Evolutionary conservation across 2,329 filamentous ascomycete species (phyloP).

Genomic region (Tolypocladium endophyticum): DNA sequence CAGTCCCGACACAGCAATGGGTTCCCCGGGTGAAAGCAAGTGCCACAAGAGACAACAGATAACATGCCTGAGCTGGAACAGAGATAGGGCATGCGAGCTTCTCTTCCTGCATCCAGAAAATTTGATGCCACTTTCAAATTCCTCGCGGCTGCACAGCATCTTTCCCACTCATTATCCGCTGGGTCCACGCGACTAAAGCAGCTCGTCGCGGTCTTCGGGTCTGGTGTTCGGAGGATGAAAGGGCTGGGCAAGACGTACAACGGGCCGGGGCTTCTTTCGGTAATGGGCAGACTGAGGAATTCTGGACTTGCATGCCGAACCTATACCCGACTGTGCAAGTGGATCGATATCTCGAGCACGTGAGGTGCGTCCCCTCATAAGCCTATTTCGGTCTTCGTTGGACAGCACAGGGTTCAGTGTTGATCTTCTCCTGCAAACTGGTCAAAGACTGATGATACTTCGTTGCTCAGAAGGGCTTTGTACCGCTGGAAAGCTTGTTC

Average conservation of each 20-base stretch:
- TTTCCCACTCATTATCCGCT: not conserved
- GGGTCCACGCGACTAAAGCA: not conserved
- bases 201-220: not conserved
- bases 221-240: not conserved
- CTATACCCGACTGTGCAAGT: not conserved
- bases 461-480: conserved; percentile 9
- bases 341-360: not conserved
- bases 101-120: not conserved
- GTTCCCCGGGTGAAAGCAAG: not conserved
- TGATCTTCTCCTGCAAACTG: conserved; percentile 14
- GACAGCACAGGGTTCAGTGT: conserved; percentile 7
- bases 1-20: not conserved
- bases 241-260: not conserved
- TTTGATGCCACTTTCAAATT: not conserved
- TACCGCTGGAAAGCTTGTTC: conserved; percentile 24
- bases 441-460: conserved; percentile 13
- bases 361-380: conserved; percentile 7
- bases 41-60: not conserved
- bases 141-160: not conserved
- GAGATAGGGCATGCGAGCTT: not conserved
- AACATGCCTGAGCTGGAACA: not conserved
- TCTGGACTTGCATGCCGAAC: not conserved
- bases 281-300: not conserved
- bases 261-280: not conserved
- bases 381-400: conserved; percentile 18